A percentile compares a stretch with the other conserved stretches of the same genome.
These are phyloP conservation scores for Zymoseptoria crescenta DNA, from an alignment of 2,329 filamentous ascomycete species.

Conservation along the genomic window DNA sequence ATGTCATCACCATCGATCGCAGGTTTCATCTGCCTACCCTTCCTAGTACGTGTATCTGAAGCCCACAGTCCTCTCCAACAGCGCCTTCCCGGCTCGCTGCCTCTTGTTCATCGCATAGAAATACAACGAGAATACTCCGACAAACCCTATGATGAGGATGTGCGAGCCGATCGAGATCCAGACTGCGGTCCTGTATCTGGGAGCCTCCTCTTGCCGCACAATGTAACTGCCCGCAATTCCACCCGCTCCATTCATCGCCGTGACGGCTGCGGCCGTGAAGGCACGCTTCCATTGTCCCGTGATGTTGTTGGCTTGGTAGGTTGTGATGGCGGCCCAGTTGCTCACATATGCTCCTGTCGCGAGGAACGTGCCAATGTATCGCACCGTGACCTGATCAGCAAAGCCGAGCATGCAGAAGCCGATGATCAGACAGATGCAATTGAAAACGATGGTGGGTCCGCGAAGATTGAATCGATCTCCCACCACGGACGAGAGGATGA, in stretches of 20 bases:
- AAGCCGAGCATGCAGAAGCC: constrained; percentile 62
- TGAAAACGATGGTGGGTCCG: constrained; percentile 58
- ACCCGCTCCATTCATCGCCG: constrained; percentile 53
- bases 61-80: constrained; percentile 30
- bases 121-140: constrained; percentile 21
- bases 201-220: constrained; percentile 53
- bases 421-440: constrained; percentile 52
- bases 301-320: constrained; percentile 57
- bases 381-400: constrained; percentile 49
- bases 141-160: constrained; percentile 23
- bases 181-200: constrained; percentile 56
- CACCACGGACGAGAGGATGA: constrained; percentile 53
- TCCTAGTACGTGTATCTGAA: constrained; percentile 39
- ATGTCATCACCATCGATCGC: background rate
- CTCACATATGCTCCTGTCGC: constrained; percentile 61
- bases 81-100: constrained; percentile 19
- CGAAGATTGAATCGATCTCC: constrained; percentile 55
- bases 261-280: constrained; percentile 53
- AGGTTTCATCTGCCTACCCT: background rate
- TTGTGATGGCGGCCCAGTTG: constrained; percentile 61
- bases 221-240: constrained; percentile 61
- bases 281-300: constrained; percentile 57
- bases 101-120: constrained; percentile 24
- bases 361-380: constrained; percentile 58
- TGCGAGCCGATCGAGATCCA: constrained; percentile 55